These are phyloP conservation scores for Neurospora cerealis DNA, from an alignment of 495 filamentous ascomycete species.

Conservation along the genomic window DNA sequence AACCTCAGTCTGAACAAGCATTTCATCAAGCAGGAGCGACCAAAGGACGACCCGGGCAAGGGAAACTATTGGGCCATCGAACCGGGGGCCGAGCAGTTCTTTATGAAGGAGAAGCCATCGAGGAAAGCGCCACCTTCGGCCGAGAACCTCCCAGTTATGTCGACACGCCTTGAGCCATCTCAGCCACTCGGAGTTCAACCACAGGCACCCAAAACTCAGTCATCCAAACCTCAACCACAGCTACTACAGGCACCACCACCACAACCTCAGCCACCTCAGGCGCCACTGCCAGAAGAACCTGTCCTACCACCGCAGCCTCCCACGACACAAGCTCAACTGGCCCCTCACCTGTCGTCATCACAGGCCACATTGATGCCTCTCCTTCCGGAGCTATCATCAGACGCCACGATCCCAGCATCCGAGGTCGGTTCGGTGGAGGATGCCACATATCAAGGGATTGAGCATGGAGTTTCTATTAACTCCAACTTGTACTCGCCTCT, in stretches of 20 bases:
- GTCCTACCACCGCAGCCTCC: conserved; percentile 20
- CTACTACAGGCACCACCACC: neutral
- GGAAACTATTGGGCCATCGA: conserved; percentile 97
- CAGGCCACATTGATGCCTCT: conserved; percentile 16
- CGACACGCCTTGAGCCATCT: conserved; percentile 32
- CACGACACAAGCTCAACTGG: conserved; percentile 21
- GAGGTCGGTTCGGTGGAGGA: conserved; percentile 62
- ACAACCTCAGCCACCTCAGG: neutral
- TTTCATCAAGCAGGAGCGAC: conserved; percentile 92
- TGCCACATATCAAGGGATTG: conserved; percentile 35
- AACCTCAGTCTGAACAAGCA: conserved; percentile 96
- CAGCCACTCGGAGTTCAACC: conserved; percentile 5
- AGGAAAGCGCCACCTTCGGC: conserved; percentile 35
- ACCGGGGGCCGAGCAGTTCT: conserved; percentile 76
- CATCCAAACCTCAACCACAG: conserved; percentile 6
- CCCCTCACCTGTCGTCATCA: conserved; percentile 21
- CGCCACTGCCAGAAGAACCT: conserved; percentile 14
- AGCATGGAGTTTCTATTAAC: conserved; percentile 44
- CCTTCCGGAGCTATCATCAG: conserved; percentile 66
- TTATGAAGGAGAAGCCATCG: conserved; percentile 72
- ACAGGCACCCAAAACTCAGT: neutral
- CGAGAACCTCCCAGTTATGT: conserved; percentile 40
- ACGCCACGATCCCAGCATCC: conserved; percentile 87
- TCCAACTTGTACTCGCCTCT: conserved; percentile 49
- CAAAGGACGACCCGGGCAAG: conserved; percentile 95